phyloP scores from a whole-genome alignment of 257 asterid species.

The Pogostemon cablin region DNA sequence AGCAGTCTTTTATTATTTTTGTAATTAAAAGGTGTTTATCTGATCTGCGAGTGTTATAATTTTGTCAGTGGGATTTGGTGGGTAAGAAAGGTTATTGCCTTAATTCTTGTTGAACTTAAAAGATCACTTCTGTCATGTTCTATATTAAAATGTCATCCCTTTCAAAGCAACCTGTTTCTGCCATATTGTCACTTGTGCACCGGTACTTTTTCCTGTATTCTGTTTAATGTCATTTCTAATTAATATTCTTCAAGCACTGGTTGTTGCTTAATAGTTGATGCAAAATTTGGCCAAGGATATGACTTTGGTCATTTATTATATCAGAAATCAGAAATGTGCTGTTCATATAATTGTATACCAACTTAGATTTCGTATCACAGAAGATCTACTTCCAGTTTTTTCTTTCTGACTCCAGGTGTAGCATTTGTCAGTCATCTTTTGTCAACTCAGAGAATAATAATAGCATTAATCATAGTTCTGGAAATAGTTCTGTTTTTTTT shows the following conservation, averaged over 20 bases:
- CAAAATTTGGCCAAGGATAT: constrained; percentile 7
- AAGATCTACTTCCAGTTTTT: not conserved
- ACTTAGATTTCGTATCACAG: not conserved
- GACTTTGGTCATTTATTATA: not conserved
- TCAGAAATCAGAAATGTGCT: not conserved
- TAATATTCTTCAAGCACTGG: constrained; percentile 20
- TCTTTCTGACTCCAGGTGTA: constrained; percentile 3
- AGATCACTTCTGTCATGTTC: constrained; percentile 8
- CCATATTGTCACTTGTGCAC: constrained; percentile 3
- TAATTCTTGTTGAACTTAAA: not conserved
- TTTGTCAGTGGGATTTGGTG: constrained; percentile 11
- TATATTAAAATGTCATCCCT: constrained; percentile 1
- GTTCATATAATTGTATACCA: constrained; percentile 8
- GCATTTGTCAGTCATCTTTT: constrained; percentile 16
- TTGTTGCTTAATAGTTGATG: not conserved
- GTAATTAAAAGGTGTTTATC: not conserved
- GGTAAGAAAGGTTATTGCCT: not conserved
- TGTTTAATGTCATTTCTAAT: not conserved
- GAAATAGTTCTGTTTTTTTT: constrained; percentile 17
- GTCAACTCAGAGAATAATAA: constrained; percentile 8
- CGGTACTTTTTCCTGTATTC: not conserved
- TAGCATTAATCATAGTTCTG: constrained; percentile 21
- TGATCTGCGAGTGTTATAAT: not conserved
- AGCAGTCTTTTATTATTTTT: not conserved
- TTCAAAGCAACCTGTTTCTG: not conserved